A percentile compares a stretch with the other conserved stretches of the same genome.
These are phyloP conservation scores for Delonix regia DNA, from an alignment of 306 rosid species.

Conservation along the genomic window DNA sequence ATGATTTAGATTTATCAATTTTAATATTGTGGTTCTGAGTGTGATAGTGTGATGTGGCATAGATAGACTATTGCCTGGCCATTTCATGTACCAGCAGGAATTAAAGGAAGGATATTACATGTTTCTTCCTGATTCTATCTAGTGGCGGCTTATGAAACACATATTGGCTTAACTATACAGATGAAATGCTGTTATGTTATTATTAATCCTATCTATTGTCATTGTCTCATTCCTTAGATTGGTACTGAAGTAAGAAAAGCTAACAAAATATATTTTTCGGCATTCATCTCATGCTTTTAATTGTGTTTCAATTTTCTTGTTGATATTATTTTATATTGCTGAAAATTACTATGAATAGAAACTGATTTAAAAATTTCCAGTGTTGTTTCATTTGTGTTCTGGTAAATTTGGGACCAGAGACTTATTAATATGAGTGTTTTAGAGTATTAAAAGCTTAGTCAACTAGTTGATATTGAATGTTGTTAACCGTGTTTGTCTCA, in stretches of 20 bases:
- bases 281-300: conserved; percentile 1
- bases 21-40: background rate
- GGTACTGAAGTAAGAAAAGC: background rate
- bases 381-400: background rate
- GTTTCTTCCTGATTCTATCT: conserved; percentile 27
- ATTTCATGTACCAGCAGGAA: conserved; percentile 1
- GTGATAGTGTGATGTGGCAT: conserved; percentile 7
- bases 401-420: background rate
- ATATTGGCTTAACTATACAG: background rate
- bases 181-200: conserved; percentile 11
- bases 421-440: background rate
- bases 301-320: background rate
- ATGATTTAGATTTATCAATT: background rate
- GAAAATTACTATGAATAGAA: conserved; percentile 9
- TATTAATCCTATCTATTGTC: conserved; percentile 2
- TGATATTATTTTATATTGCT: conserved; percentile 3
- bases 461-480: background rate
- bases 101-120: conserved; percentile 10
- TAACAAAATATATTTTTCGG: conserved; percentile 7
- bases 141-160: conserved; percentile 13
- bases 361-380: background rate
- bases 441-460: background rate
- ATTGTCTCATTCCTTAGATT: conserved; percentile 4
- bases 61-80: conserved; percentile 3
- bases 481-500: conserved; percentile 41